These are phyloP conservation scores for Colletotrichum sp. DNA, from an alignment of 2,329 filamentous ascomycete genomes.

Conservation along the genomic window DNA sequence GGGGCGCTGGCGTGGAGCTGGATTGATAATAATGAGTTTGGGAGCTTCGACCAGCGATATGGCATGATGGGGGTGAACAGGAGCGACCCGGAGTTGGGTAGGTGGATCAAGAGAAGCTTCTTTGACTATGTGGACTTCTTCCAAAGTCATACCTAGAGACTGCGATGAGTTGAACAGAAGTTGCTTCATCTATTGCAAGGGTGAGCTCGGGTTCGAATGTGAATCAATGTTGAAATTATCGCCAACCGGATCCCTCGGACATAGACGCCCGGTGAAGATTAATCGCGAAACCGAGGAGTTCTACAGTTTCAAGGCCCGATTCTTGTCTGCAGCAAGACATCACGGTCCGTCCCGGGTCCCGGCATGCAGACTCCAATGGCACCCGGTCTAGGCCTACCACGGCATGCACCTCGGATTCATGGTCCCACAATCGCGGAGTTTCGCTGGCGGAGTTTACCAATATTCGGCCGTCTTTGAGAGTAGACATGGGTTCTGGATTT, in stretches of 20 bases:
- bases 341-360: background rate
- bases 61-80: constrained; percentile 62
- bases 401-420: background rate
- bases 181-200: rapidly evolving
- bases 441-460: background rate
- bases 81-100: constrained; percentile 46
- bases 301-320: background rate
- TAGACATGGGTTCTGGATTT: background rate
- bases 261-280: background rate
- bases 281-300: background rate
- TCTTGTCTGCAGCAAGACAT: background rate
- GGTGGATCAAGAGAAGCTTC: constrained; percentile 62
- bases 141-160: background rate
- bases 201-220: background rate
- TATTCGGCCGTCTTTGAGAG: background rate
- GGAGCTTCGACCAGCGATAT: constrained; percentile 58
- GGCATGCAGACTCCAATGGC: background rate
- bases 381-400: background rate
- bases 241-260: background rate
- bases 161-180: rapidly evolving
- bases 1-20: constrained; percentile 60
- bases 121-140: constrained; percentile 63
- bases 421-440: background rate
- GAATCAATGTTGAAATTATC: background rate
- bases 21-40: constrained; percentile 62